phyloP scores from a whole-genome alignment of 345 rosid genomes.

The Acer yangbiense region DNA sequence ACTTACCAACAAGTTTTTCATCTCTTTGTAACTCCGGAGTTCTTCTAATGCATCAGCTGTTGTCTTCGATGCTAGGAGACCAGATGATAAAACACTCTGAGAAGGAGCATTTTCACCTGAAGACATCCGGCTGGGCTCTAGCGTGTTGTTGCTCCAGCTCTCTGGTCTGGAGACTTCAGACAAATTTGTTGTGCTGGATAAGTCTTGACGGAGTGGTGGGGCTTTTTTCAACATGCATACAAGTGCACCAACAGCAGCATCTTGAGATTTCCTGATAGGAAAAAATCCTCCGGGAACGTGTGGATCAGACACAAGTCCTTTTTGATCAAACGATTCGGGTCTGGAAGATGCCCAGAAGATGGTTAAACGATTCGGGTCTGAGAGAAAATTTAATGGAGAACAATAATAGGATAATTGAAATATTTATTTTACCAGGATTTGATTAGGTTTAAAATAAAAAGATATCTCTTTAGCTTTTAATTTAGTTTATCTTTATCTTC shows the following conservation, averaged over 20 bases:
- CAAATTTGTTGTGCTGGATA: conserved; percentile 30
- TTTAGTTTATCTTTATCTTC: no score
- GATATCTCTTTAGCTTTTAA: no score
- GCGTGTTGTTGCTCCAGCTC: conserved; percentile 26
- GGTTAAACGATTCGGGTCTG: conserved; percentile 60
- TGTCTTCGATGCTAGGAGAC: conserved; percentile 56
- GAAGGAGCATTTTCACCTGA: conserved; percentile 38
- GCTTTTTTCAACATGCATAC: conserved; percentile 87
- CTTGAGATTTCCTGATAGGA: conserved; percentile 65
- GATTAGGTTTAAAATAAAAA: no score
- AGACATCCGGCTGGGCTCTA: conserved; percentile 24
- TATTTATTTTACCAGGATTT: no score
- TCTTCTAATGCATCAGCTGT: conserved; percentile 91
- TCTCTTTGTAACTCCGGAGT: conserved; percentile 65
- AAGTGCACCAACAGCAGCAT: conserved; percentile 90
- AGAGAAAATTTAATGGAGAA: no score
- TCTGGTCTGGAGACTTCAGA: conserved; percentile 40
- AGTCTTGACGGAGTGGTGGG: conserved; percentile 73
- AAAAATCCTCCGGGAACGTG: conserved; percentile 47
- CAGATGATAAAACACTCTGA: conserved; percentile 48
- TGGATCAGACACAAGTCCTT: conserved; percentile 43
- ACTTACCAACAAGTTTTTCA: conserved; percentile 59
- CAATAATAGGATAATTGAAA: no score
- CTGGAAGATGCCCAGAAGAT: conserved; percentile 33
- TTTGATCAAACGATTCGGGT: conserved; percentile 63